A percentile compares a stretch with the other conserved stretches of the same genome.
phyloP scores from a whole-genome alignment of 1,284 basidiomycete genomes.

The Ustilago xerochloae region DNA sequence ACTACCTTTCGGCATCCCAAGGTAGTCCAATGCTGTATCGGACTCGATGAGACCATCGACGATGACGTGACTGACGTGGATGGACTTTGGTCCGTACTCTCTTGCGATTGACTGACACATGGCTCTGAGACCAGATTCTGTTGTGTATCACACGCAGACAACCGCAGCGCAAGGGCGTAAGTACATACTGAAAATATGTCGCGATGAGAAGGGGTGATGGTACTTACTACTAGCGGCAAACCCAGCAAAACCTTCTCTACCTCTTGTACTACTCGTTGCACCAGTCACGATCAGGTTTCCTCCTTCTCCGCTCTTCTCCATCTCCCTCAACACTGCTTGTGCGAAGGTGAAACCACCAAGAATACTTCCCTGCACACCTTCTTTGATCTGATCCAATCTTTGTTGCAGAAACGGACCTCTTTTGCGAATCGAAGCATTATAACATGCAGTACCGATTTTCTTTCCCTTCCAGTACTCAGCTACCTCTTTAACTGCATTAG shows the following conservation, averaged over 20 bases:
- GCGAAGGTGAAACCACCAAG: slow-evolving; percentile 53
- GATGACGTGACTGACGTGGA: slow-evolving; percentile 58
- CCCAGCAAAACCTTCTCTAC: slow-evolving; percentile 54
- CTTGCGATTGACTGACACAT: slow-evolving; percentile 55
- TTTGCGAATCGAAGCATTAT: slow-evolving; percentile 55
- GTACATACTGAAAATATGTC: no score
- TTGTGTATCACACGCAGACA: not conserved
- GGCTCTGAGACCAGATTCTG: slow-evolving; percentile 44
- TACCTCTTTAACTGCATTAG: slow-evolving; percentile 18
- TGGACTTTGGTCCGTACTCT: slow-evolving; percentile 44
- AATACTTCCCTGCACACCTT: slow-evolving; percentile 48
- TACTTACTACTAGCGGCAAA: slow-evolving; percentile 54
- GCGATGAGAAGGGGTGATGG: no score
- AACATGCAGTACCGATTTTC: slow-evolving; percentile 53
- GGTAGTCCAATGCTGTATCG: slow-evolving; percentile 40
- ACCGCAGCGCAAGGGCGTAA: not conserved
- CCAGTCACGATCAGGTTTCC: slow-evolving; percentile 57
- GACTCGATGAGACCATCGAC: slow-evolving; percentile 59
- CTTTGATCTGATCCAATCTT: slow-evolving; percentile 29
- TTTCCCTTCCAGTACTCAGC: slow-evolving; percentile 37
- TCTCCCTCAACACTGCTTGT: slow-evolving; percentile 34
- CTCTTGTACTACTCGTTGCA: slow-evolving; percentile 50
- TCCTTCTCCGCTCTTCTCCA: slow-evolving; percentile 34
- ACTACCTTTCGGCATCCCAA: slow-evolving; percentile 48
- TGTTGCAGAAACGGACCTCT: slow-evolving; percentile 48